Evolutionary conservation across 1,139 yeast species (phyloP), one percentile per base, ranked within the genome.

Genomic region (Blastobotrys ciferrii): DNA sequence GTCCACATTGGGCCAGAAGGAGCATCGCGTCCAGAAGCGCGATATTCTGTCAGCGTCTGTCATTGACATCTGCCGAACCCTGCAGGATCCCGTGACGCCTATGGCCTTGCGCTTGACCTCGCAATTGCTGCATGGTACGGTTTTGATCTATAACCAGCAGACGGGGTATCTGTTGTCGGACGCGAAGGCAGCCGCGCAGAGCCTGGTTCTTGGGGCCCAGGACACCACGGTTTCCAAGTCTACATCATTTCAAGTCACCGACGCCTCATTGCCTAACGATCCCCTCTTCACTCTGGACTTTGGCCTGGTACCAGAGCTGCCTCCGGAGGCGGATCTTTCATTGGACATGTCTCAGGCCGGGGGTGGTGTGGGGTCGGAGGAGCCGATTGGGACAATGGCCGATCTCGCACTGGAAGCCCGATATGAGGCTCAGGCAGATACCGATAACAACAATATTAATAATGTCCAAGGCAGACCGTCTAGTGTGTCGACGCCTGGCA

Each of bases 1-100:
- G 39, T 51, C 59, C 17, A 53, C 59, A 1, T 40, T 53, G 23
- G 59, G 58, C 12, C 28, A 33, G 14, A 44, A 31, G 37, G 7
- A 15, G 17, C 31, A n/a, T 25, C 18, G 18, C 31, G 18, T 53
- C 13, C 18, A 32, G 9, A 50, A 48, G 42, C 39, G 45, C n/a
- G 41, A 35, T 3, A 45, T 51, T 12, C 13, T 32, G 17, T 2
- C 36, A 4, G 37, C 45, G 19, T 37, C 31, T 2, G 33, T 49
- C 12, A 17, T 37, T 11, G 46, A 41, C 4, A 19, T 47, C 15
- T 49, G 52, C 23, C 39, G 33, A 3, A 14, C 32, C 11, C 14
- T 49, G n/a, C 18, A 30, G 6, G 20, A 19, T 3, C 33, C 46
- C 1, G 15, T 23, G 2, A 19, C 43, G 13, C 39, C 37, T 3